Evolutionary conservation across 164 flowering plant species (phyloP).

Genomic region (Magnolia changhungtana): DNA sequence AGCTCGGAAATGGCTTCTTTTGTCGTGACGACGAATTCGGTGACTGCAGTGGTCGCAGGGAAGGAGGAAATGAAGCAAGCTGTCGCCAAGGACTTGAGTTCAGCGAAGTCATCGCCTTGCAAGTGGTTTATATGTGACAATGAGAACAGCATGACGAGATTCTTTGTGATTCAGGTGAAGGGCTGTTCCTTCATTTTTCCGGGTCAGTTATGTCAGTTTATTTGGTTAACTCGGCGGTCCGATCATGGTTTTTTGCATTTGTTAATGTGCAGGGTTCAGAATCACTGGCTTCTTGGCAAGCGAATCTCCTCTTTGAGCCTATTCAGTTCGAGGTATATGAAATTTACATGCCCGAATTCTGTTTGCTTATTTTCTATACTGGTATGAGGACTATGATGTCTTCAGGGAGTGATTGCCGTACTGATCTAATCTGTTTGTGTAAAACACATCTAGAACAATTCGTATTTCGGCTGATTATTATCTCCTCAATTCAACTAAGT

Average conservation of each 20-base stretch:
- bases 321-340: slow-evolving; percentile 78
- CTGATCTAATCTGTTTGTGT: no score
- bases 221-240: not conserved
- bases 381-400: no score
- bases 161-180: slow-evolving; percentile 84
- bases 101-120: slow-evolving; percentile 71
- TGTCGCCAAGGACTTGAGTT: slow-evolving; percentile 79
- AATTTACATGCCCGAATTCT: not conserved
- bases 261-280: slow-evolving; percentile 75
- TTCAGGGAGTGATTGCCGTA: no score
- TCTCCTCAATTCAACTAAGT: no score
- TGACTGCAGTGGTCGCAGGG: slow-evolving; percentile 89
- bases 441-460: no score
- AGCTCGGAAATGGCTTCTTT: slow-evolving; percentile 61
- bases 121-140: slow-evolving; percentile 96
- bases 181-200: not conserved
- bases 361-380: not conserved
- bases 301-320: slow-evolving; percentile 88
- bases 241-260: not conserved
- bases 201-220: not conserved
- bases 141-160: slow-evolving; percentile 63
- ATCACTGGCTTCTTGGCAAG: slow-evolving; percentile 96
- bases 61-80: slow-evolving; percentile 95
- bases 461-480: no score
- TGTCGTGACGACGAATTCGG: slow-evolving; percentile 80